A percentile compares a stretch with the other conserved stretches of the same genome.
phyloP scores from a whole-genome alignment of 2,329 filamentous ascomycete species.

The Tolypocladium sp. region DNA sequence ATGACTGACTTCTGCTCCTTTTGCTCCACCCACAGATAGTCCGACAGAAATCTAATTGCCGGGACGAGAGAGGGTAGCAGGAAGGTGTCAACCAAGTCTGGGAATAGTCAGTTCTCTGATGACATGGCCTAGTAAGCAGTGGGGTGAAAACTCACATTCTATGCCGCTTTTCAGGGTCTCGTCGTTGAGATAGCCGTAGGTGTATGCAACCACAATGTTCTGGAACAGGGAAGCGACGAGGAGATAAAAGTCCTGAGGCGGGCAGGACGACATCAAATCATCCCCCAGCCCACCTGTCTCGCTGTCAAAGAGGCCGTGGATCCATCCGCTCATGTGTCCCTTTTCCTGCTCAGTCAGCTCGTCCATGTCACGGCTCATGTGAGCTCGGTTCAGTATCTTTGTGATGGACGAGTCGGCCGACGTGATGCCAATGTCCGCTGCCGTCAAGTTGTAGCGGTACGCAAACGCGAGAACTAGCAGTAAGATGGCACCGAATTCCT shows the following conservation, averaged over 20 bases:
- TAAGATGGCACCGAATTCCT: constrained; percentile 73
- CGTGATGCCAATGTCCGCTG: constrained; percentile 53
- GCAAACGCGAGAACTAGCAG: constrained; percentile 65
- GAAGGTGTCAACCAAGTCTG: constrained; percentile 71
- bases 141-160: constrained; percentile 50
- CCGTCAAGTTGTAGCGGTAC: constrained; percentile 62
- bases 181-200: constrained; percentile 54
- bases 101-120: background rate
- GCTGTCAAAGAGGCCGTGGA: constrained; percentile 66
- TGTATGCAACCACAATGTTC: constrained; percentile 63
- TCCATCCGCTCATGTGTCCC: constrained; percentile 62
- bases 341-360: constrained; percentile 57
- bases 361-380: constrained; percentile 45
- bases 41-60: constrained; percentile 61
- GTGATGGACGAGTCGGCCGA: constrained; percentile 58
- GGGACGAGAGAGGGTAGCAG: constrained; percentile 70
- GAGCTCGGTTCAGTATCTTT: constrained; percentile 52
- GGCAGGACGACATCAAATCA: constrained; percentile 72
- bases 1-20: constrained; percentile 60
- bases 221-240: constrained; percentile 69
- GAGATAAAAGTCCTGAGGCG: constrained; percentile 74
- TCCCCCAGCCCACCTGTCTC: constrained; percentile 67
- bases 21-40: constrained; percentile 59
- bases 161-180: constrained; percentile 66
- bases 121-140: background rate